Percentiles rank a stretch among this genome's conserved stretches.
Evolutionary conservation across 1,284 basidiomycete species (phyloP).

Genomic region (Grifola frondosa): DNA sequence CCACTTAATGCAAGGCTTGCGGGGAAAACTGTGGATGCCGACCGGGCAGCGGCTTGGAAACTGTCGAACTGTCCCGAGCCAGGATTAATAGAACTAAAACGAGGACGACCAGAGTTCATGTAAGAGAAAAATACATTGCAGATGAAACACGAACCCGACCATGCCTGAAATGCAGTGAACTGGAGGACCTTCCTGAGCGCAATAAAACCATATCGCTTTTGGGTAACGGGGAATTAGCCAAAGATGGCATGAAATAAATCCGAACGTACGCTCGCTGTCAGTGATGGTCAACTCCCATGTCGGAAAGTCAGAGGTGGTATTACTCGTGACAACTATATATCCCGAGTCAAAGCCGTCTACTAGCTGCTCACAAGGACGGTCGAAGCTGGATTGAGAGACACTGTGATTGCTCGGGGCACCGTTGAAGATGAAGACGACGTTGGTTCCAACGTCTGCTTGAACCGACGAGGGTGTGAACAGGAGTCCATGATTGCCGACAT

Average conservation of each 20-base stretch:
- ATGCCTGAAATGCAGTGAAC: constrained; percentile 46
- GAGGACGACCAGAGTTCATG: background rate
- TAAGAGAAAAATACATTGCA: background rate
- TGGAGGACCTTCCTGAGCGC: constrained; percentile 42
- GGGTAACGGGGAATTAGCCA: background rate
- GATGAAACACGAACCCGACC: constrained; percentile 33
- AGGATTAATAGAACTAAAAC: constrained; percentile 53
- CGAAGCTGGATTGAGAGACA: constrained; percentile 51
- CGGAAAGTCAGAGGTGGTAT: constrained; percentile 26
- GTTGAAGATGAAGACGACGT: constrained; percentile 48
- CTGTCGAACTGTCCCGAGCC: constrained; percentile 41
- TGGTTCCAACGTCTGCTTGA: constrained; percentile 43
- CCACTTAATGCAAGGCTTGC: constrained; percentile 38
- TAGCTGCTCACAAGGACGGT: constrained; percentile 43
- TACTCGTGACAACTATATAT: constrained; percentile 30
- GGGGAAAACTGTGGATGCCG: constrained; percentile 29
- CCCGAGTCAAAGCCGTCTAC: constrained; percentile 51
- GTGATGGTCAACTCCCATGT: constrained; percentile 48
- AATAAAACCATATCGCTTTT: constrained; percentile 68
- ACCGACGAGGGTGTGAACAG: constrained; percentile 45
- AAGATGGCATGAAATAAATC: background rate
- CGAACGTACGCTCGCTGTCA: constrained; percentile 38
- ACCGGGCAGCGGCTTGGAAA: constrained; percentile 39
- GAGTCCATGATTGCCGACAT: constrained; percentile 41
- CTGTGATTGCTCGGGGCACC: constrained; percentile 52